phyloP scores from a whole-genome alignment of 2,329 filamentous ascomycete species.

The Stagonosporopsis chrysanthemi region DNA sequence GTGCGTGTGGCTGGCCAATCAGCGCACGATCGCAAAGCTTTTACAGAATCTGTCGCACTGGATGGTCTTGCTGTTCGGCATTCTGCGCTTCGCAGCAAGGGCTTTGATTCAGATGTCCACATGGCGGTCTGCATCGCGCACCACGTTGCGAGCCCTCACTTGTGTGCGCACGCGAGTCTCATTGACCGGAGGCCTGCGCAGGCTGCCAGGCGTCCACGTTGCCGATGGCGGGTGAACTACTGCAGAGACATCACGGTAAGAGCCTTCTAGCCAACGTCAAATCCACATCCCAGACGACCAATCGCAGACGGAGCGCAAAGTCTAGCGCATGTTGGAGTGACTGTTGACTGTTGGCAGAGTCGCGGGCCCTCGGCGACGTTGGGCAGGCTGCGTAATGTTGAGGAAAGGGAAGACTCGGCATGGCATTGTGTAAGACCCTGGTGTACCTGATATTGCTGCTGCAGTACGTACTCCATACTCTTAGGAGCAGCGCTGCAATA shows the following conservation, averaged over 20 bases:
- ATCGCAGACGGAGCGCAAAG: conserved; percentile 9
- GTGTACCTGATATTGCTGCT: neutral
- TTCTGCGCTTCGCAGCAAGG: neutral
- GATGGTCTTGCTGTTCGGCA: neutral
- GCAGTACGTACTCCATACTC: conserved; percentile 2
- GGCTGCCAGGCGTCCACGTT: conserved; percentile 9
- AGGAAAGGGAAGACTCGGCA: neutral
- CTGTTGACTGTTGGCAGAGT: conserved; percentile 1
- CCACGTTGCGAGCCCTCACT: neutral
- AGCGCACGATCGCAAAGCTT: conserved; percentile 14
- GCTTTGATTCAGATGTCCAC: neutral
- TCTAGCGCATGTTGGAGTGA: conserved; percentile 7
- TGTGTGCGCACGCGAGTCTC: neutral
- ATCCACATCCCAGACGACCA: neutral
- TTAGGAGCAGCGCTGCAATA: conserved; percentile 7
- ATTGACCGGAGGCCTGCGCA: conserved; percentile 1
- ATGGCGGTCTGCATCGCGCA: conserved; percentile 2
- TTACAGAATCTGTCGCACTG: neutral
- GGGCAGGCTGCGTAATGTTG: conserved; percentile 11
- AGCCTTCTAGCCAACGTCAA: conserved; percentile 6
- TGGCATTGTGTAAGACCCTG: conserved; percentile 1
- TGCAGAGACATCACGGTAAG: conserved; percentile 10
- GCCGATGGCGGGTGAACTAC: conserved; percentile 5
- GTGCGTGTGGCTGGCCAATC: neutral
- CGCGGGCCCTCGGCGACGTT: conserved; percentile 4